Base-by-base conservation (phyloP, 371 early-diverging fungal genomes). In the Amoeboaphelidium protococcarum region DNA sequence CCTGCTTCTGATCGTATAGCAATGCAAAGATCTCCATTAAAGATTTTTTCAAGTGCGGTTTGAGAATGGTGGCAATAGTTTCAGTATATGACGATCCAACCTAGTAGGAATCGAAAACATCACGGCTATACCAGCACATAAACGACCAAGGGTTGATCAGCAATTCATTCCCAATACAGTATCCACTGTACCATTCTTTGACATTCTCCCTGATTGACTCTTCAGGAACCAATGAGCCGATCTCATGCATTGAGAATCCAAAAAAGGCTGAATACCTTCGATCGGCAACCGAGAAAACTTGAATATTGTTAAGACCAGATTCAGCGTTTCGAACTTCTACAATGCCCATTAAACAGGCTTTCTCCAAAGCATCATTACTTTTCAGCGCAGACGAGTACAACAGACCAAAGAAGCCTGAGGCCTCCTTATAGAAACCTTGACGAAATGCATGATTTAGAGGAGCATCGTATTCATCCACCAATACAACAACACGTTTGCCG, bases 401-500 rank as follows among this genome's bases (percentile, higher is more conserved):
- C 21, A 22, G 21, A 22, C 6, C 42, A 42, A 42, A 42, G 42
- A 42, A 42, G 21, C 21, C 20, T 42, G 22, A 4, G 4, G 42
- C 42, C 22, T 42, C 12, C 10, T 19, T 4, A 19, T 12, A 19
- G 21, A 12, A 42, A 16, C 42, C 42, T 4, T 42, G 10, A 4
- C 42, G 10, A 4, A 19, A 22, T 12, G 42, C 42, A 42, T 42
- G 13, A 22, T 42, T 42, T 21, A 42, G 21, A 19, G 42, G 42
- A 19, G 42, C 42, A 42, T 42, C 42, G 42, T 42, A 42, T 22
- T 42, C 42, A 42, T 42, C 42, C n/a, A 42, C 22, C 20, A 42
- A 22, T 42, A 42, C 42, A 42, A 42, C 21, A 21, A 42, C 42
- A 16, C 21, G 4, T 19, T 13, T 42, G 10, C 21, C 21, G 42